Evolutionary conservation across 2,329 filamentous ascomycete species (phyloP).

Genomic region (Dactylellina haptotyla): DNA sequence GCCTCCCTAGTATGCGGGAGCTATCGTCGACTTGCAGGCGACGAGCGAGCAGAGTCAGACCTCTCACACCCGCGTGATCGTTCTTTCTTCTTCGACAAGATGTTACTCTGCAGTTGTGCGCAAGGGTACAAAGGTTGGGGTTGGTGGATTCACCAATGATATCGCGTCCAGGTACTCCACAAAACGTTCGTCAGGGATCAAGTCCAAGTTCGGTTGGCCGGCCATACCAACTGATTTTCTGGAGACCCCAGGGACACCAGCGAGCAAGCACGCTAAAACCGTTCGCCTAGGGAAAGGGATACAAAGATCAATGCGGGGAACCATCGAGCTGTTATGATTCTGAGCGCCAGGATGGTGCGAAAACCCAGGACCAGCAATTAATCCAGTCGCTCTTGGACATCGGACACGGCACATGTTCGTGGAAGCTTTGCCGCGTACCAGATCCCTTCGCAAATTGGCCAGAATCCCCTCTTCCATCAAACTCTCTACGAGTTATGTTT

Average conservation of each 20-base stretch:
- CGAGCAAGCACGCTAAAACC: constrained; percentile 35
- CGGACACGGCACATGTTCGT: constrained; percentile 49
- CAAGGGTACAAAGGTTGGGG: constrained; percentile 18
- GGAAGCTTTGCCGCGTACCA: constrained; percentile 34
- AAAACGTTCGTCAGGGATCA: constrained; percentile 42
- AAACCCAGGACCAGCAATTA: constrained; percentile 18
- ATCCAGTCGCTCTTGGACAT: constrained; percentile 28
- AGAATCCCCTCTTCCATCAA: constrained; percentile 21
- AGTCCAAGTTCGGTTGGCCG: constrained; percentile 44
- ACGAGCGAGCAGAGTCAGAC: not conserved
- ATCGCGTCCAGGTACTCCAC: constrained; percentile 42
- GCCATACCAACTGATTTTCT: constrained; percentile 33
- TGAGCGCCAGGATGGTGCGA: constrained; percentile 1
- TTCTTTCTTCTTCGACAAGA: constrained; percentile 18
- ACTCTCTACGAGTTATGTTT: constrained; percentile 19
- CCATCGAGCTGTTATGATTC: constrained; percentile 24
- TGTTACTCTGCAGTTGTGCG: constrained; percentile 29
- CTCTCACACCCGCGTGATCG: constrained; percentile 33
- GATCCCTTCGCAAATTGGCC: constrained; percentile 39
- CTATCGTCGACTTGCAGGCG: not conserved
- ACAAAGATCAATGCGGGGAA: constrained; percentile 50
- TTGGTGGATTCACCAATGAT: constrained; percentile 37
- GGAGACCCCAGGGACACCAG: constrained; percentile 33
- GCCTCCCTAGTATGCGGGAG: constrained; percentile 38
- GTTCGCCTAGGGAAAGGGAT: constrained; percentile 32